A percentile compares a stretch with the other conserved stretches of the same genome.
These are phyloP conservation scores for Lactifluus hygrophoroides DNA, from an alignment of 768 basidiomycete species.

Conservation along the genomic window DNA sequence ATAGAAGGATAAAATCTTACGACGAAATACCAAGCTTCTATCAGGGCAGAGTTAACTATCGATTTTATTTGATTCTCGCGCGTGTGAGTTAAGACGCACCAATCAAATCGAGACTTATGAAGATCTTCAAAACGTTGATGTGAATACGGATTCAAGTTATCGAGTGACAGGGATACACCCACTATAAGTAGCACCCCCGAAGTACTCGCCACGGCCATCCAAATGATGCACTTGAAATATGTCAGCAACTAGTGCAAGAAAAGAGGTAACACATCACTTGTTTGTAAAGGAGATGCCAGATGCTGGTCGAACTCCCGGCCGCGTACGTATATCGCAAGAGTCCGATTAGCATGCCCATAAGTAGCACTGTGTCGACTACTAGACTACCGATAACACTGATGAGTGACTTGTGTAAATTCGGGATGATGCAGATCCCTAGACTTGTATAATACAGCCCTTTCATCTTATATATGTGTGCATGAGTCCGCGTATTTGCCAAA, in stretches of 20 bases:
- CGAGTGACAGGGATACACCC: no score
- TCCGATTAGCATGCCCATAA: not conserved
- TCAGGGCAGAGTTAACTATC: no score
- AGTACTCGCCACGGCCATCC: no score
- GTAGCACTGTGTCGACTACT: not conserved
- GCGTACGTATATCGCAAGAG: not conserved
- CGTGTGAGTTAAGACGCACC: no score
- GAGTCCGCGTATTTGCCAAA: not conserved
- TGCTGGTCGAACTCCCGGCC: not conserved
- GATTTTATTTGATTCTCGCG: no score
- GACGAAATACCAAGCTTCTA: no score
- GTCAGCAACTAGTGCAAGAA: not conserved
- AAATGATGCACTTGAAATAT: no score
- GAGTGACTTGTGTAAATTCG: not conserved
- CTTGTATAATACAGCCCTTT: not conserved
- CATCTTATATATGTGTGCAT: not conserved
- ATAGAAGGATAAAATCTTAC: no score
- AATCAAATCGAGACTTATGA: no score
- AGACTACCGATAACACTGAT: not conserved
- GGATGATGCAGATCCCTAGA: not conserved
- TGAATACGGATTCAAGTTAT: no score
- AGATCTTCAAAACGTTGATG: no score
- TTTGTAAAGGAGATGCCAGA: conserved; percentile 11
- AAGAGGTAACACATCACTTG: not conserved
- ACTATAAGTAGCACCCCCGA: no score